Evolutionary conservation across 768 basidiomycete genomes (phyloP), one percentile per base, ranked within the genome.

Genomic region (Clavaria fumosa): DNA sequence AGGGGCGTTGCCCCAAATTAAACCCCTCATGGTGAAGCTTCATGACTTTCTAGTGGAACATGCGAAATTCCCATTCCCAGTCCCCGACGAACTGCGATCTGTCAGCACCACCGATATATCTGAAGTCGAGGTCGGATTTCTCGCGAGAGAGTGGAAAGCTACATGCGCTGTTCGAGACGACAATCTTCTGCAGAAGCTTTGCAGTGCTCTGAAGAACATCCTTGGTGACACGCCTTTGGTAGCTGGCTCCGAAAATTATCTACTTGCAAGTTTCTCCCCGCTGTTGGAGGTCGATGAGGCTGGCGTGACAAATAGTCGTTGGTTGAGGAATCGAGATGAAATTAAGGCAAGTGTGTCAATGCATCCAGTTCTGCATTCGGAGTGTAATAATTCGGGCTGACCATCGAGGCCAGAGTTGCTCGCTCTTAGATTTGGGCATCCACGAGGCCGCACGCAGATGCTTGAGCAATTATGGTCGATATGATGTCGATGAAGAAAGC

Each of bases 21-120:
- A n/a, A n/a, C n/a, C n/a, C n/a, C n/a, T n/a, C n/a, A 28, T 28
- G 26, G 26, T 14, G 18, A 38, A 34, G 28, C 21, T 45, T 10
- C 41, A 45, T 27, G 41, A 45, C 36, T 45, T 43, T 32, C 41
- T 45, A 20, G 41, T 42, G 17, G 32, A 45, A 38, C 44, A 42
- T 37, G 44, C 44, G 18, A 45, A 30, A 37, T 45, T 45, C 32
- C 44, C 44, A 45, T 42, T 31, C 35, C 44, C 44, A 31, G 18
- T 15, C 24, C 30, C 33, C 36, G 17, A 24, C 10, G 44, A 45
- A 45, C 2, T 2, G 31, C 37, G 4, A 38, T 37, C 44, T 30
- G 37, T 23, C 12, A 33, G 24, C 27, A 35, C 27, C 22, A 38
- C 43, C 23, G 43, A 34, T 30, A 37, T 36, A 42, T 32, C 44